Conservation (phyloP, 768 basidiomycete genomes). For the Polyporus arcularius region DNA sequence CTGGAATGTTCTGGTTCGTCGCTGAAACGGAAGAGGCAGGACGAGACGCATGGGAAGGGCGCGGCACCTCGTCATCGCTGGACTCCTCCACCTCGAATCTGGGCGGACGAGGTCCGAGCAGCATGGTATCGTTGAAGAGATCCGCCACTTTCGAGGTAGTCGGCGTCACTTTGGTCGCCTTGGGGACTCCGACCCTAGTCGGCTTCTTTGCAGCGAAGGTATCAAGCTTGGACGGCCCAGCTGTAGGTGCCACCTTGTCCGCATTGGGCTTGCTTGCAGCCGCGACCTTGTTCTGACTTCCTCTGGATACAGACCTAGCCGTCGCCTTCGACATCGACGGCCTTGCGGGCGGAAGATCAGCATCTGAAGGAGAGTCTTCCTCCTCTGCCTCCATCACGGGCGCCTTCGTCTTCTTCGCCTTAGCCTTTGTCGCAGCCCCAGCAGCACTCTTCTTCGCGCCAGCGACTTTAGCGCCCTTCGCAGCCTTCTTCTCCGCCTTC, state of each 20-base stretch:
- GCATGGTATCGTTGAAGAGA: conserved; percentile 13
- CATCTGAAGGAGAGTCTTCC: not conserved
- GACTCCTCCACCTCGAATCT: not conserved
- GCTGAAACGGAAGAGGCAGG: not conserved
- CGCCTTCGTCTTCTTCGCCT: conserved; percentile 6
- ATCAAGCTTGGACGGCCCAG: not conserved
- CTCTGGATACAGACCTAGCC: not conserved
- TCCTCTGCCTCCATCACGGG: conserved; percentile 1
- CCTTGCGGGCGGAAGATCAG: not conserved
- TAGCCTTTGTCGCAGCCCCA: conserved; percentile 17
- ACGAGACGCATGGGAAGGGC: not conserved
- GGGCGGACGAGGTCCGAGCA: not conserved
- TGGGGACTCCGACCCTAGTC: not conserved
- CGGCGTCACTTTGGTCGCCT: not conserved
- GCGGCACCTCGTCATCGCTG: conserved; percentile 7
- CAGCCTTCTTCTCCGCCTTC: conserved; percentile 52
- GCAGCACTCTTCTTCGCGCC: conserved; percentile 2
- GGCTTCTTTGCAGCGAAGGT: conserved; percentile 8
- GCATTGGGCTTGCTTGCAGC: not conserved
- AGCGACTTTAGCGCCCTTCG: conserved; percentile 35
- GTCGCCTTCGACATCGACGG: not conserved
- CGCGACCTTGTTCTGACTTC: not conserved
- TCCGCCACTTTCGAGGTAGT: conserved; percentile 13
- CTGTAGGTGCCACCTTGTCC: not conserved
- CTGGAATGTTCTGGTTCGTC: not conserved